Evolutionary conservation across 2,329 filamentous ascomycete genomes (phyloP).

Genomic region (Juglanconis sp.): DNA sequence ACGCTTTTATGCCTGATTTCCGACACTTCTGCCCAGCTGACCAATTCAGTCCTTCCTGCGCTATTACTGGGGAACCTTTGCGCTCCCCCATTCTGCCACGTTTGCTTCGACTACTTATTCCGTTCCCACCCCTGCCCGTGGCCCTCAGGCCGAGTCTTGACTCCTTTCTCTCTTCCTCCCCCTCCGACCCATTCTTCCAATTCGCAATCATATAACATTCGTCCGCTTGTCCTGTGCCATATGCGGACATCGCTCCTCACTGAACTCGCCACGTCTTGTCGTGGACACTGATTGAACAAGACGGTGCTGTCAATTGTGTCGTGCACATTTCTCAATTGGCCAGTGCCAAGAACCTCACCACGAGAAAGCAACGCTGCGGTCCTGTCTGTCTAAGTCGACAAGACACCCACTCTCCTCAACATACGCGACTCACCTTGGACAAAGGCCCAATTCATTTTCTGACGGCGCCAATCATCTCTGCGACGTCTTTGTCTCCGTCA

Average conservation of each 20-base stretch:
- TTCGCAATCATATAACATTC: not conserved
- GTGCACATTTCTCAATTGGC: not conserved
- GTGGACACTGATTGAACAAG: not conserved
- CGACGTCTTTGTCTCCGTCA: constrained; percentile 2
- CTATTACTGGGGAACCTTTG: not conserved
- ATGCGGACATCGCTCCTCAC: not conserved
- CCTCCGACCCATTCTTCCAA: not conserved
- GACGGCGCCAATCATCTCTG: not conserved
- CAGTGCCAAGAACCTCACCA: no score
- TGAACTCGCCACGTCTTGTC: not conserved
- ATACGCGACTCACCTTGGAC: no score
- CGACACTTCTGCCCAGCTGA: constrained; percentile 12
- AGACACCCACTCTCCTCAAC: no score
- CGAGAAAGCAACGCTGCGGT: no score
- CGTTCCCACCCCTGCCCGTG: not conserved
- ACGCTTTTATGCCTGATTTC: not conserved
- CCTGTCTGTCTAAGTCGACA: no score
- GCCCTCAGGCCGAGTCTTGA: not conserved
- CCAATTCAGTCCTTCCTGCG: constrained; percentile 15
- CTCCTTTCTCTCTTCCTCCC: not conserved
- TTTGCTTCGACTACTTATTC: constrained; percentile 2
- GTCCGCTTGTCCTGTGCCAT: not conserved
- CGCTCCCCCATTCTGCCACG: not conserved
- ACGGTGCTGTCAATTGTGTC: not conserved
- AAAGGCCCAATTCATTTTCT: not conserved